Evolutionary conservation across 768 basidiomycete species (phyloP), one percentile per base, ranked within the genome.

Genomic region (Termitomyces sp.): DNA sequence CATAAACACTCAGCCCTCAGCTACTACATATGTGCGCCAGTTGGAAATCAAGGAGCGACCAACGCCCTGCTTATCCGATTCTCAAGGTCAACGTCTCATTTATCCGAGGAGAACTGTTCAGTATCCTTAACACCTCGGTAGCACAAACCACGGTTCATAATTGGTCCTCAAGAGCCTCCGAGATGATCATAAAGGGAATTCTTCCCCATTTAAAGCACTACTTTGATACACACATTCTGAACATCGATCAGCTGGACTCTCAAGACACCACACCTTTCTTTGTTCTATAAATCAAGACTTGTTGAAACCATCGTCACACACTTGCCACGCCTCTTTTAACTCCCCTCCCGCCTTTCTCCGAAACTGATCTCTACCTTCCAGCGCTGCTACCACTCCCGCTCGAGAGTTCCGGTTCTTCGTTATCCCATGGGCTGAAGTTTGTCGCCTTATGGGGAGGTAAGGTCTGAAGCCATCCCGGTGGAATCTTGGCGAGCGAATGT

Each of bases 341-440:
- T 42, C 37, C 26, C 17, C 31, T 31, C 38, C 14, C 19, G n/a
- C 37, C 35, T 46, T 46, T 21, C 41, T 26, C 56, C 21, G 1
- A 19, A 35, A 47, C 53, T 66, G 60, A 50, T 38, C 49, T 57
- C 53, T 43, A 60, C 64, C 54, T 62, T 51, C 51, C 60, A 50
- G 23, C 45, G 30, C 46, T 51, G 26, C 60, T 55, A 43, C 50
- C 54, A 31, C 52, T 58, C 21, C 48, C 54, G 28, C 49, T 56
- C 28, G 35, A 56, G 23, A 52, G 48, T 30, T 60, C 63, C 3
- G 66, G 69, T 55, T 86, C 86, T 60, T 89, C 88, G 63, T 90
- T 88, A 48, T 86, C 89, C 88, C 88, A 91, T 33, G 89, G 89
- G 64, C 87, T 90, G 65, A 90, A 91, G 58, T 86, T 86, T 56